Evolutionary conservation across 139 green algal species (phyloP), one percentile per base, ranked within the genome.

Genomic region (Dunaliella primolecta): DNA sequence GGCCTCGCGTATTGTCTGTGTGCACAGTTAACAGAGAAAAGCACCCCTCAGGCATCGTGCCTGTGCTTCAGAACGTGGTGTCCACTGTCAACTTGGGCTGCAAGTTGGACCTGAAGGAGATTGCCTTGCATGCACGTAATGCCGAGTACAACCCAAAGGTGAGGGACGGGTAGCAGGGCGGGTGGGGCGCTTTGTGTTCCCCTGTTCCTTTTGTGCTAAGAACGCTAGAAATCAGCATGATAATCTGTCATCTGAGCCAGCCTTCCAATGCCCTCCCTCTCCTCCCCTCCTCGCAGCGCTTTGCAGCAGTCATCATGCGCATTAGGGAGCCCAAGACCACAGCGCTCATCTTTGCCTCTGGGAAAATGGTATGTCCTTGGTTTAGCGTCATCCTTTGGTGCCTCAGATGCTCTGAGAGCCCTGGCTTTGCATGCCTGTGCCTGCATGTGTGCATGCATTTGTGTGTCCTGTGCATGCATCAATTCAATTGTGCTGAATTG

Each of bases 111-210:
- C 88, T 99, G 34, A 98, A 99, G 84, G 89, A 94, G 36, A 99
- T 99, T 75, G 97, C 97, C 30, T 92, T 98, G 84, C 90, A 97
- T n/a, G 97, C 97, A 0, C 87, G 97, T 2, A 99, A 99, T 74
- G 97, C 97, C 1, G 97, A 99, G 85, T 99, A 99, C 91, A 99
- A 99, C 87, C 97, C 97, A 31, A 99, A 99, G 94, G 94, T 97
- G 78, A n/a, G 82, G 46, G 46, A 15, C 46, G 46, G 46, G 46
- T 25, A 64, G 15, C 71, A 56, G 31, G 2, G 35, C 36, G 15
- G 11, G 27, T 55, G n/a, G n/a, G n/a, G n/a, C n/a, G n/a, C n/a
- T n/a, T n/a, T n/a, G n/a, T n/a, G n/a, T n/a, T n/a, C n/a, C n/a
- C n/a, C n/a, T n/a, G n/a, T n/a, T n/a, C n/a, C 27, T 80, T 36